Conservation (phyloP, 202 grass and related monocot species). For the Digitaria exilis region DNA sequence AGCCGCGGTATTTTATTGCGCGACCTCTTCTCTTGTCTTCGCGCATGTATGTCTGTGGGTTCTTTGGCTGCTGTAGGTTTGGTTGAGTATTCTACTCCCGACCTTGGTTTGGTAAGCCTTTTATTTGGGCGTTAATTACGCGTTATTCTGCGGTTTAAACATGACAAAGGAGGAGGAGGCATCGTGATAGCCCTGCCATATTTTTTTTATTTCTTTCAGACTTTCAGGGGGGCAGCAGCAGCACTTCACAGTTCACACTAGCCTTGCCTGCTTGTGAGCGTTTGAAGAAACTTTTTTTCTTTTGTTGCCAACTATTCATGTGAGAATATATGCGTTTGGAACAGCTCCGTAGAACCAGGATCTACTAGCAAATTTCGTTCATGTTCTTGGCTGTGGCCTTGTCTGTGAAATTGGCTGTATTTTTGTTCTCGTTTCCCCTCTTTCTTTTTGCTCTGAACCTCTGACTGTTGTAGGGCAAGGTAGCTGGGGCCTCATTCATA, state of each 20-base stretch:
- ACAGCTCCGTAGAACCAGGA: background rate
- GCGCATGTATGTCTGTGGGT: conserved; percentile 31
- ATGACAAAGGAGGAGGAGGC: background rate
- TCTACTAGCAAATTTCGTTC: background rate
- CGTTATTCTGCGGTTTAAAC: conserved; percentile 18
- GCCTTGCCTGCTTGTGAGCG: background rate
- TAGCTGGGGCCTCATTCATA: background rate
- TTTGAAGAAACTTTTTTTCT: background rate
- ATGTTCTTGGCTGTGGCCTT: background rate
- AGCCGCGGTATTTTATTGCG: conserved; percentile 28
- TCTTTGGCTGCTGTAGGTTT: background rate
- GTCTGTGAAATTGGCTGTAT: background rate
- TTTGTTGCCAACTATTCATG: background rate
- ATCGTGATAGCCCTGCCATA: background rate
- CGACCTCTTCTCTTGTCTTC: conserved; percentile 2
- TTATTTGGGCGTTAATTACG: conserved; percentile 33
- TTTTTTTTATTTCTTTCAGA: background rate
- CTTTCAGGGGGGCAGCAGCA: background rate
- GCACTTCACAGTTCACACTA: too few species aligned
- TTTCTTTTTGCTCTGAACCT: too few species aligned
- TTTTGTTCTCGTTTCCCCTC: background rate
- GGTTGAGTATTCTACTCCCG: conserved; percentile 7
- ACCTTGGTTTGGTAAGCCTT: conserved; percentile 11
- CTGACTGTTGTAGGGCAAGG: background rate
- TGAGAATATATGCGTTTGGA: background rate